Conservation (phyloP, 2,329 filamentous ascomycete genomes). For the Zymoseptoria brevis region DNA sequence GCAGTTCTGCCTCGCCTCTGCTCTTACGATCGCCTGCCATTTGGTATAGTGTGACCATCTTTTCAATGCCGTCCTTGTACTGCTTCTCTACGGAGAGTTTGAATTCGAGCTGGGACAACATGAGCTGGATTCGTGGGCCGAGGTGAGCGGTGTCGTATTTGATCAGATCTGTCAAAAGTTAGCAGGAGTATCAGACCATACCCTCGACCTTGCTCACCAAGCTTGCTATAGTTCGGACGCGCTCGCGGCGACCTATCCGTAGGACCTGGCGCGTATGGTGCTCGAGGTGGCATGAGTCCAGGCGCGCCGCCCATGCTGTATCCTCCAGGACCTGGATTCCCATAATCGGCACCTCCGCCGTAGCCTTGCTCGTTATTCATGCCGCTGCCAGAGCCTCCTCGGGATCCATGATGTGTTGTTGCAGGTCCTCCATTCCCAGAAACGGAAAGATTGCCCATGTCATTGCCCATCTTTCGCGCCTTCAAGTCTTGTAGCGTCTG, state of each 20-base stretch:
- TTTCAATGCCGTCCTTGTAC: constrained; percentile 97
- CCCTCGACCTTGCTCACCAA: constrained; percentile 55
- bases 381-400: constrained; percentile 44
- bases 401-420: constrained; percentile 26
- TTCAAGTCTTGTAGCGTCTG: constrained; percentile 83
- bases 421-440: constrained; percentile 38
- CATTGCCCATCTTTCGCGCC: constrained; percentile 64
- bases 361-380: constrained; percentile 38
- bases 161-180: constrained; percentile 67
- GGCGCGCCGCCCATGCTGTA: constrained; percentile 57
- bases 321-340: constrained; percentile 43
- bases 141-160: constrained; percentile 96
- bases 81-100: constrained; percentile 98
- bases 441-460: constrained; percentile 60
- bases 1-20: constrained; percentile 80
- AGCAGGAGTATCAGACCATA: constrained; percentile 4
- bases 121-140: constrained; percentile 94
- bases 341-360: constrained; percentile 54
- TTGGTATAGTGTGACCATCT: constrained; percentile 96
- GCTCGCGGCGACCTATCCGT: constrained; percentile 61
- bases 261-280: constrained; percentile 68
- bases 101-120: constrained; percentile 97
- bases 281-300: constrained; percentile 71
- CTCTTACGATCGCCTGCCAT: constrained; percentile 97
- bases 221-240: constrained; percentile 87